Base-by-base conservation (phyloP, 371 early-diverging fungal genomes). In the Apophysomyces trapeziformis region DNA sequence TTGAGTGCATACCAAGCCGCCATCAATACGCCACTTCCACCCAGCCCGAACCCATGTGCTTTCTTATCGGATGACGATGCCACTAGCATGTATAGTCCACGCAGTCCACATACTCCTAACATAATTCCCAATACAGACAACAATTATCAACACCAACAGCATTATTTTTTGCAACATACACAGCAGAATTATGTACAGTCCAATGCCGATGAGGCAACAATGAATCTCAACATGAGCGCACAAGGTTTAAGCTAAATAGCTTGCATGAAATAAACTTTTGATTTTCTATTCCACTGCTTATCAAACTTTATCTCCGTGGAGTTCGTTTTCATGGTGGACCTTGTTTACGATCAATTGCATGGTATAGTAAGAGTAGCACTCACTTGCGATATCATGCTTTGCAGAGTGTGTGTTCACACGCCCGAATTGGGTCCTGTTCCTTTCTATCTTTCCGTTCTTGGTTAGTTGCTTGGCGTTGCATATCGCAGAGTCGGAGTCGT, bases 1-100 rank as follows among this genome's bases (percentile, higher is more conserved):
- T 39, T 50, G 16, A 63, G 64, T 35, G 58, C 63, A 7, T 68
- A 68, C 43, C 63, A 68, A 36, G 46, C 63, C 32, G 68, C 68
- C 35, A 26, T 68, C 4, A 68, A 64, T 45, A 71, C 67, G 16
- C 71, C 69, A 8, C 41, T 69, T 16, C 61, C 71, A n/a, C 64
- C 73, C 9, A 73, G 67, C 18, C 73, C 73, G 8, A 65, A 63
- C 26, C 73, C 73, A 9, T 47, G 66, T 39, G 39, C 67, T 4
- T 65, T 68, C 54, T 46, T 71, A 35, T 67, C 71, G 6, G 71
- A 71, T 38, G 67, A 71, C n/a, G 71, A 67, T 8, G 59, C 58
- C 16, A 54, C 64, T 35, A 66, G 61, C 56, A 21, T 65, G 41
- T 69, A 61, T 44, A 65, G 69, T 47, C 65, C 65, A 11, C 69